Base-by-base conservation (phyloP, 495 filamentous ascomycete genomes). In the Neurospora cerealis region DNA sequence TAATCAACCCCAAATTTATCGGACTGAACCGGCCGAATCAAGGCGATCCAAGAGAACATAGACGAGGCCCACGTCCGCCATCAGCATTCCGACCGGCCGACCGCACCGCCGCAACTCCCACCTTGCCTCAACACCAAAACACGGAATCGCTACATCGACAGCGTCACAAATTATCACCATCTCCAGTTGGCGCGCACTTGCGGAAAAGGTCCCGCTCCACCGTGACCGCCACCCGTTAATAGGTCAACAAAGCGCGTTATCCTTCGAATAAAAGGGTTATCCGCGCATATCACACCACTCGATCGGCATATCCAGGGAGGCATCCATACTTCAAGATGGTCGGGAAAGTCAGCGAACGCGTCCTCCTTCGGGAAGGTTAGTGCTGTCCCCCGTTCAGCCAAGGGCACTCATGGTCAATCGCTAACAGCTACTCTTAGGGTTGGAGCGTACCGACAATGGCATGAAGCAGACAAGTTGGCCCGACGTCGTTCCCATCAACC, bases 381-480 rank as follows among this genome's bases (percentile, higher is more conserved):
- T 76, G 38, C 66, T 70, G 24, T 71, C 1, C 19, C 11, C 5
- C 69, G n/a, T 19, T 19, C 42, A 7, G 28, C 37, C 15, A 13
- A 11, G 3, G 54, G n/a, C 21, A 48, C 9, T 34, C 15, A 32
- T 34, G 10, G 32, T 17, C 36, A 34, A 71, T 60, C 71, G 73
- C 72, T 79, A 32, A 79, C 69, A 17, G n/a, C 39, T 5, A 10
- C 11, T 9, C n/a, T 8, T 38, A 97, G 96, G 96, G 74, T 90
- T 99, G 62, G 93, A 96, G 82, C 87, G 95, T 76, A 98, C 96
- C 44, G 96, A 99, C 85, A 99, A 99, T 87, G 94, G 95, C 80
- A 94, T 99, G 88, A 94, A 94, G 79, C 88, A 93, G 70, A 94
- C 94, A 34, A 95, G 87, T 82, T 99, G 96, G 96, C 96, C 96